Evolutionary conservation across 75 land plant genomes (phyloP), one percentile per base, ranked within the genome.

Genomic region (Pinus taeda): DNA sequence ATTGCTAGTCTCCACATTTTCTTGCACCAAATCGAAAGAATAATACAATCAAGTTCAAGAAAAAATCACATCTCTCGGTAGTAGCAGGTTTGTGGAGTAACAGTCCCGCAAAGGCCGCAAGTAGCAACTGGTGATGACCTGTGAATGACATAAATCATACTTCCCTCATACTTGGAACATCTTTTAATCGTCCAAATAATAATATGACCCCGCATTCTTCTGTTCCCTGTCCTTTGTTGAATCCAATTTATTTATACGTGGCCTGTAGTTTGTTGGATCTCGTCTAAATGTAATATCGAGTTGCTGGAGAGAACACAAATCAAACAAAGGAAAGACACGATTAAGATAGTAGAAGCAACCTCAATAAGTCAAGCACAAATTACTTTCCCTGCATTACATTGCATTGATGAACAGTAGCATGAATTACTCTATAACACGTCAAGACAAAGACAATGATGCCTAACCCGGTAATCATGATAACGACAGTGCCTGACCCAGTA

Each of bases 161-260:
- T 45, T 7, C 11, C 9, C 53, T 49, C 53, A 49, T 49, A 49
- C 53, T 49, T 8, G 11, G 53, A 49, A 49, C 11, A 49, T 49
- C 9, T 49, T 9, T 95, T 65, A 96, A 74, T 96, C 98, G 84
- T 96, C 98, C 75, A 96, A 79, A 77, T 96, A 96, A 66, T 96
- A 96, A 45, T 93, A 96, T 24, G 98, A 93, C 4, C 98, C 98
- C 59, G 98, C 97, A 80, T 83, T 56, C 77, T 96, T 96, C 70
- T 96, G 98, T 73, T 96, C 98, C 76, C 98, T 83, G 76, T 96
- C 98, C 78, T 96, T 96, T n/a, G 97, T 90, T 26, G 98, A 96
- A 6, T 93, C 96, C 60, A 93, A 75, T 78, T 95, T 95, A 79
- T 91, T 93, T 39, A 95, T 95, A 22, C 98, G 85, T 15, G 93